A percentile compares a stretch with the other conserved stretches of the same genome.
Evolutionary conservation across 805 yeast species (phyloP).

Genomic region (Metschnikowia colocasiae): DNA sequence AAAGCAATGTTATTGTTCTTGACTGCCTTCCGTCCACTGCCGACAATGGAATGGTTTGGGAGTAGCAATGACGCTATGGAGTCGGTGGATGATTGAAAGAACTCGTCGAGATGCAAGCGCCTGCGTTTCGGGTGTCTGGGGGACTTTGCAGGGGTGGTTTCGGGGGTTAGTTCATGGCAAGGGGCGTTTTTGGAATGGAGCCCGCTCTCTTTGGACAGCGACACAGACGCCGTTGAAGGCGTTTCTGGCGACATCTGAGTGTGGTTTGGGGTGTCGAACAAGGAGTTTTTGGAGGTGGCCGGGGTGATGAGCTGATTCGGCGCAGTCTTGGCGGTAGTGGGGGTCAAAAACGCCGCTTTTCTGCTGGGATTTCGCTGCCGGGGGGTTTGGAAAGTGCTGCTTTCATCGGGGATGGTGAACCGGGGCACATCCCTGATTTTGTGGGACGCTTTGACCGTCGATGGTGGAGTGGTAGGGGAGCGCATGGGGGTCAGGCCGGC

Average conservation of each 20-base stretch:
- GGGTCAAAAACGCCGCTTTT: not conserved
- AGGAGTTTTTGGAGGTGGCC: constrained; percentile 6
- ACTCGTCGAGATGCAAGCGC: constrained; percentile 15
- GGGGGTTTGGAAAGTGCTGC: not conserved
- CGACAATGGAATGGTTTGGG: constrained; percentile 38
- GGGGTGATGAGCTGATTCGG: constrained; percentile 13
- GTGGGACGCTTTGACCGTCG: not conserved
- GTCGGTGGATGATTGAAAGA: constrained; percentile 10
- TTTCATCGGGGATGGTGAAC: constrained; percentile 1
- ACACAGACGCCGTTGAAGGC: not conserved
- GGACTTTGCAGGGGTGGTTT: constrained; percentile 32
- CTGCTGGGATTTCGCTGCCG: not conserved
- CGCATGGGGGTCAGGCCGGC: constrained; percentile 4
- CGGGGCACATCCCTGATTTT: not conserved
- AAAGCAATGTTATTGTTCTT: constrained; percentile 7
- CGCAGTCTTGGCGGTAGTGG: not conserved
- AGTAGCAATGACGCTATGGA: constrained; percentile 27
- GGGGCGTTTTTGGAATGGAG: not conserved
- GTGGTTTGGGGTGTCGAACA: constrained; percentile 4
- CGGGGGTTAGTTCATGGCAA: constrained; percentile 23
- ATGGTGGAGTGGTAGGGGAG: constrained; percentile 1
- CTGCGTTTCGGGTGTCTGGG: constrained; percentile 20
- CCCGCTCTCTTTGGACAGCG: not conserved
- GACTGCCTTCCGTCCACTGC: constrained; percentile 30
- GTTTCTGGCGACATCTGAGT: not conserved